These are phyloP conservation scores for Podosphaera fusca DNA, from an alignment of 2,329 filamentous ascomycete genomes.

Conservation along the genomic window DNA sequence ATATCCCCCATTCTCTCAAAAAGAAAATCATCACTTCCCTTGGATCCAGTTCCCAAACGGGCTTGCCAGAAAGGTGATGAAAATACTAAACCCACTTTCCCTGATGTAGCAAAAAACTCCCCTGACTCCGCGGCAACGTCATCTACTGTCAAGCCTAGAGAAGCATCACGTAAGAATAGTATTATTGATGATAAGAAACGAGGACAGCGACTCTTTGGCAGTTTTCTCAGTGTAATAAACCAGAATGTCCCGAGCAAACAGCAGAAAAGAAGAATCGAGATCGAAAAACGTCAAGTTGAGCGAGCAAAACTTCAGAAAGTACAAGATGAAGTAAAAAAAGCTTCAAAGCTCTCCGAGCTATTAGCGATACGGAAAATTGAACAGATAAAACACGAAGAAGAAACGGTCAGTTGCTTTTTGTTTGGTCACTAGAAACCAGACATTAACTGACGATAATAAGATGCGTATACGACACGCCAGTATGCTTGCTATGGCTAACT, in stretches of 20 bases:
- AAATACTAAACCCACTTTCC: background rate
- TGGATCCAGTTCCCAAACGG: background rate
- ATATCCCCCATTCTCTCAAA: background rate
- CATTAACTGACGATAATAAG: conserved; percentile 3
- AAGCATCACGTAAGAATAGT: conserved; percentile 20
- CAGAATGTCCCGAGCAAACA: conserved; percentile 39
- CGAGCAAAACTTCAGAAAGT: conserved; percentile 49
- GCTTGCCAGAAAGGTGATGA: background rate
- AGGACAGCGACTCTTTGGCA: conserved; percentile 67
- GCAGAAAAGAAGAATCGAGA: conserved; percentile 52
- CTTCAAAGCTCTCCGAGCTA: conserved; percentile 40
- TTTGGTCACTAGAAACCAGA: background rate
- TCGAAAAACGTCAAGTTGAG: conserved; percentile 61
- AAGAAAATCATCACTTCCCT: background rate
- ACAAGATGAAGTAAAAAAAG: conserved; percentile 44
- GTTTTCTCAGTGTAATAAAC: conserved; percentile 35
- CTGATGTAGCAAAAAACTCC: background rate
- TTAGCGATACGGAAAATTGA: conserved; percentile 37
- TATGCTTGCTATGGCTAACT: conserved; percentile 46
- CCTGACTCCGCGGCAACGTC: background rate
- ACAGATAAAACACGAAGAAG: conserved; percentile 52
- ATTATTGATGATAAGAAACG: conserved; percentile 61
- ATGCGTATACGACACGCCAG: conserved; percentile 51
- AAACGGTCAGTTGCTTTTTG: conserved; percentile 34
- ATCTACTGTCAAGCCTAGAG: background rate